Base-by-base conservation (phyloP, 169 alveolate genomes). In the Sarcocystis neurona region DNA sequence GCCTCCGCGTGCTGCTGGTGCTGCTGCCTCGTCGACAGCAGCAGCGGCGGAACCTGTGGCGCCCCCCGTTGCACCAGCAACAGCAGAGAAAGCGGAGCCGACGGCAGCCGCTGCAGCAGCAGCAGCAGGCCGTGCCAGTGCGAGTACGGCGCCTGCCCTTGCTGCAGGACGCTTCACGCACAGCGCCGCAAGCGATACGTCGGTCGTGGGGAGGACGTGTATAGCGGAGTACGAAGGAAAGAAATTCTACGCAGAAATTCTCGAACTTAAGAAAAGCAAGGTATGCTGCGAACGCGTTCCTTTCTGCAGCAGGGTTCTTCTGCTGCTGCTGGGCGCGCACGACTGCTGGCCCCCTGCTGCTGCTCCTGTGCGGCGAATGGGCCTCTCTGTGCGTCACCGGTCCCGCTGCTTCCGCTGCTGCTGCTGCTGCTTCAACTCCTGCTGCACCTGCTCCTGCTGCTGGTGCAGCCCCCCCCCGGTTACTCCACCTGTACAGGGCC, bases 171-270 rank as follows among this genome's bases (percentile, higher is more conserved):
- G 60, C 44, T 27, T 46, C 32, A 41, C 84, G 10, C 66, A 75
- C 27, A 1, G 12, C 8, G 1, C 84, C 0, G 37, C 44, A 27
- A 30, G 37, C 30, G 84, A 44, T 2, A 20, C 84, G 2, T 41
- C 92, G 12, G 79, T 79, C 43, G 92, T 88, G 68, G 92, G 92
- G 12, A 34, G 92, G 47, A 88, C 88, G 2, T 88, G 92, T 50
- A 53, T 78, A 0, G 92, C 92, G 12, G 88, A 88, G 41, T 88
- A 78, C 56, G 92, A 88, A 66, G 92, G 92, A 32, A 88, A 77
- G 72, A 78, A 84, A 47, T 88, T 77, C 77, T 78, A 88, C 50
- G 92, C 88, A 48, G 84, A 85, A 0, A 88, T 88, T 15, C 79
- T 88, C 58, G 88, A 88, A 47, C 79, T 88, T 2, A 88, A 79